These are phyloP conservation scores for Kluyveromyces lactis DNA, from an alignment of 805 yeast species.

Conservation along the genomic window DNA sequence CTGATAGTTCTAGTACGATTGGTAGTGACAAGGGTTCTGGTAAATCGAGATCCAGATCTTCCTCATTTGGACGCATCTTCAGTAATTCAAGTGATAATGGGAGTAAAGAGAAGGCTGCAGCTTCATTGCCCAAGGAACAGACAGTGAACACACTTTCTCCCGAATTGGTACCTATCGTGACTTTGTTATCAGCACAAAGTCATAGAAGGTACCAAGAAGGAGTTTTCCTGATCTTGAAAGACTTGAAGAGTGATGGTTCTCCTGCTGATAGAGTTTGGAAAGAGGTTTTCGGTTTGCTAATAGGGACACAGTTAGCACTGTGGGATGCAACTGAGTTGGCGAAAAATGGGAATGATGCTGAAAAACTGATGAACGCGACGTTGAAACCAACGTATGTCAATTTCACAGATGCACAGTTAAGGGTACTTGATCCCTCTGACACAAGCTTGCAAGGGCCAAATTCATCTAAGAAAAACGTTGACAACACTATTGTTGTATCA, in stretches of 20 bases:
- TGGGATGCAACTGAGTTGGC: constrained; percentile 78
- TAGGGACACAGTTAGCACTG: constrained; percentile 85
- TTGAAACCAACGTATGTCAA: constrained; percentile 82
- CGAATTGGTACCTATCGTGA: constrained; percentile 56
- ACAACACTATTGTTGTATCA: constrained; percentile 77
- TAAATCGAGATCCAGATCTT: constrained; percentile 14
- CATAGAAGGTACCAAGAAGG: constrained; percentile 74
- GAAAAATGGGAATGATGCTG: constrained; percentile 32
- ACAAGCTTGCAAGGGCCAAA: constrained; percentile 45
- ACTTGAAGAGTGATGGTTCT: constrained; percentile 74
- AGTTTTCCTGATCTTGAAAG: constrained; percentile 63
- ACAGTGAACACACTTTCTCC: constrained; percentile 26
- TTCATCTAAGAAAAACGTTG: constrained; percentile 36
- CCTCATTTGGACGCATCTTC: constrained; percentile 16
- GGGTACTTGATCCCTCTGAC: constrained; percentile 60
- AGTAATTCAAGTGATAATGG: constrained; percentile 11
- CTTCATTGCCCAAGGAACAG: constrained; percentile 13
- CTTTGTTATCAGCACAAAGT: constrained; percentile 62
- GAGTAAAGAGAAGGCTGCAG: constrained; percentile 7
- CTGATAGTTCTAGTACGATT: constrained; percentile 11
- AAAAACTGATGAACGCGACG: constrained; percentile 46
- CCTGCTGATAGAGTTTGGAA: constrained; percentile 81
- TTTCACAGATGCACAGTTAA: constrained; percentile 82
- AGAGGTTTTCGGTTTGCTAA: constrained; percentile 85
- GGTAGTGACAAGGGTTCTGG: constrained; percentile 3